Percentiles rank a stretch among this genome's conserved stretches.
phyloP scores from a whole-genome alignment of 345 rosid genomes.

The Salix viminalis region DNA sequence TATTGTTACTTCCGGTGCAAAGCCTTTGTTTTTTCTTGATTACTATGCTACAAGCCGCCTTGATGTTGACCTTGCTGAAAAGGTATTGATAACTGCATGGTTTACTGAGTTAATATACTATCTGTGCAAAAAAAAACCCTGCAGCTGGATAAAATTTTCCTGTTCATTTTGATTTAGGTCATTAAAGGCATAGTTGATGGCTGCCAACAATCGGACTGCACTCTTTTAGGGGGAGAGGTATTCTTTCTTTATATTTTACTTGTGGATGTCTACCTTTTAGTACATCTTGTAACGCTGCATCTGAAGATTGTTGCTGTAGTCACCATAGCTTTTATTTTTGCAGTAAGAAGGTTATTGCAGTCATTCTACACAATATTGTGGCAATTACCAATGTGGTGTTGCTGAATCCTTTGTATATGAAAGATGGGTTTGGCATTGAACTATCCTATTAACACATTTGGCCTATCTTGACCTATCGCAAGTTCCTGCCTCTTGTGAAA shows the following conservation, averaged over 20 bases:
- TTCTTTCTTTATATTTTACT: not conserved
- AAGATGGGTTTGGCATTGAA: too few relatives aligned
- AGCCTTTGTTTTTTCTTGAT: conserved; percentile 88
- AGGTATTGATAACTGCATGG: conserved; percentile 34
- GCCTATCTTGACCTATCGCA: not conserved
- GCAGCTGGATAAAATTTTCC: not conserved
- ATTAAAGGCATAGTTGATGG: conserved; percentile 94
- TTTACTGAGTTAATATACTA: not conserved
- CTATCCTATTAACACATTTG: not conserved
- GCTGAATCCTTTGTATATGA: not conserved
- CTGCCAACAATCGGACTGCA: conserved; percentile 73
- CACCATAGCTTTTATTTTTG: not conserved
- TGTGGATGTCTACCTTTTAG: not conserved
- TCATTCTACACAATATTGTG: not conserved
- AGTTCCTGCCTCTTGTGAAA: not conserved
- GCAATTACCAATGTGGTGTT: not conserved
- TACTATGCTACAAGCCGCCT: conserved; percentile 92
- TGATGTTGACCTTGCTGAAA: conserved; percentile 94
- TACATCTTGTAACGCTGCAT: not conserved
- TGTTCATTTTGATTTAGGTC: conserved; percentile 43
- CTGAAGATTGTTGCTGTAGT: not conserved
- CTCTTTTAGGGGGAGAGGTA: conserved; percentile 96
- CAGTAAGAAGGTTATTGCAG: not conserved
- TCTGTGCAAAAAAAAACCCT: not conserved
- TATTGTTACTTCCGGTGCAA: conserved; percentile 92